These are phyloP conservation scores for Serendipita sp. DNA, from an alignment of 768 basidiomycete genomes.

Conservation along the genomic window DNA sequence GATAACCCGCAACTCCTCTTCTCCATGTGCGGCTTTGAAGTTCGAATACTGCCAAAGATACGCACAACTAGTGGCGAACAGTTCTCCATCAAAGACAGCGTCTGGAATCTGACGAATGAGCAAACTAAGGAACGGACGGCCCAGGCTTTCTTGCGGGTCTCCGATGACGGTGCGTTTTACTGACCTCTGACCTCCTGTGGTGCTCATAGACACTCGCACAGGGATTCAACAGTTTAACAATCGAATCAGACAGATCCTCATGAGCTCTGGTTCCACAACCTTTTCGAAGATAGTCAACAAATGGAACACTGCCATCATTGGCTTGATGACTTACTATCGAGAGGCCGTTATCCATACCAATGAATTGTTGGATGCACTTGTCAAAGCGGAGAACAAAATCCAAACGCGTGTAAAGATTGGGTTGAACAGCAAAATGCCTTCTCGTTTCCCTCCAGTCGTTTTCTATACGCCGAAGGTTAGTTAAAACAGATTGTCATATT, in stretches of 20 bases:
- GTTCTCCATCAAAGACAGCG: slow-evolving; percentile 89
- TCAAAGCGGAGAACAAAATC: slow-evolving; percentile 99
- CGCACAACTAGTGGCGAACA: slow-evolving; percentile 91
- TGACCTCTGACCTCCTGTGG: not conserved
- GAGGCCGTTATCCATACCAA: slow-evolving; percentile 97
- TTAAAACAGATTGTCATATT: not conserved
- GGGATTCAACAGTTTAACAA: slow-evolving; percentile 96
- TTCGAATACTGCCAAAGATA: slow-evolving; percentile 93
- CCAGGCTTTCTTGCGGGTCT: slow-evolving; percentile 94
- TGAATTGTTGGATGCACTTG: slow-evolving; percentile 85
- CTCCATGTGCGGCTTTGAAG: slow-evolving; percentile 98
- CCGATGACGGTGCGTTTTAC: slow-evolving; percentile 57
- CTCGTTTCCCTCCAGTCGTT: slow-evolving; percentile 91
- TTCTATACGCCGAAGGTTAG: slow-evolving; percentile 86
- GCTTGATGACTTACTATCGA: slow-evolving; percentile 94
- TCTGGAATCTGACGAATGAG: slow-evolving; percentile 95
- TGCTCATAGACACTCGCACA: slow-evolving; percentile 16
- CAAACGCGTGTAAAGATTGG: slow-evolving; percentile 99
- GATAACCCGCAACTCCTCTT: slow-evolving; percentile 96
- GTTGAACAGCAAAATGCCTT: slow-evolving; percentile 99
- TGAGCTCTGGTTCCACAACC: slow-evolving; percentile 97
- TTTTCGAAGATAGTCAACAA: slow-evolving; percentile 99
- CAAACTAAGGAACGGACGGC: slow-evolving; percentile 95
- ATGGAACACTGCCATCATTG: slow-evolving; percentile 92
- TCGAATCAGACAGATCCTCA: slow-evolving; percentile 86